Base-by-base conservation (phyloP, 225 moss, liverwort and hornwort species). In the Straminergon stramineum region DNA sequence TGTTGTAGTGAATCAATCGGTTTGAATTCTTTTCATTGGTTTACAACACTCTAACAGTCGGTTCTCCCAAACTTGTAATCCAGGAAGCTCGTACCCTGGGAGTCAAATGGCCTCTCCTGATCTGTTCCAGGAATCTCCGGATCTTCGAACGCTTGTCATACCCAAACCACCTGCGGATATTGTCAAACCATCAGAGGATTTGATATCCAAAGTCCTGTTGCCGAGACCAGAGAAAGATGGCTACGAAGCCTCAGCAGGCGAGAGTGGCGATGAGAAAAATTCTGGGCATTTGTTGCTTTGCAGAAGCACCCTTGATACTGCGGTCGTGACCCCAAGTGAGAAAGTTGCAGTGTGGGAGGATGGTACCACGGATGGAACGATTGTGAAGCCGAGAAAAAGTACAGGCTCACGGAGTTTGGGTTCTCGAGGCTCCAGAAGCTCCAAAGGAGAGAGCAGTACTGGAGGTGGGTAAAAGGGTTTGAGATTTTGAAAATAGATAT, bases 171-270 rank as follows among this genome's bases (percentile, higher is more conserved):
- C 81, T 78, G 85, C 84, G 26, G 77, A 84, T 45, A 77, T 37
- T 30, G 90, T 64, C n/a, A 87, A 87, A 66, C 86, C 87, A 37
- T 75, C 90, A 27, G 89, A 60, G 69, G 83, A 67, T 27, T 74
- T 90, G 74, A 74, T 86, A 27, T 85, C 87, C 77, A 78, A 88
- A 78, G 55, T 86, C 32, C 31, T 93, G 90, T 76, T 95, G 66
- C 91, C 90, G 69, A 92, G 91, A 81, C 90, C 95, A 30, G 92
- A 92, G 48, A 97, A 92, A 93, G 96, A 96, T 91, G 97, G 96
- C 67, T 97, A 97, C 83, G 97, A 97, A 75, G 96, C 96, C 32
- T 96, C 97, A 56, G 96, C 94, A 78, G 95, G 97, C 70, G 97
- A 97, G 81, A 97, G 97, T 90, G 96, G 96, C 41, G 96, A 96